Evolutionary conservation across 768 basidiomycete species (phyloP).

Genomic region (Pulveroboletus sp.): DNA sequence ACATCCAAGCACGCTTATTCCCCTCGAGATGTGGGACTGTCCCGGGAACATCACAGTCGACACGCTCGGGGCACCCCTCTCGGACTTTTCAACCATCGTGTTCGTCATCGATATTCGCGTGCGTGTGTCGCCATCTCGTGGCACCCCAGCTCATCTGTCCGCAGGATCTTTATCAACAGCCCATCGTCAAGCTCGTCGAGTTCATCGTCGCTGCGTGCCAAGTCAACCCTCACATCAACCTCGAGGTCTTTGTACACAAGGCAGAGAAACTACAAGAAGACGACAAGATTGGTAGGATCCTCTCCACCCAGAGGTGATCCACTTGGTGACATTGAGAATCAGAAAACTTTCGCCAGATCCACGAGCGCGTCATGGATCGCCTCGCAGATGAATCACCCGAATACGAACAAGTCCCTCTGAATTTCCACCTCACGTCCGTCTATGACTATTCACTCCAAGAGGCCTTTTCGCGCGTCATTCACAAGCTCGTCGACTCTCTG

Average conservation of each 20-base stretch:
- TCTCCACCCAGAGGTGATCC: not conserved
- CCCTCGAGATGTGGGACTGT: slow-evolving; percentile 94
- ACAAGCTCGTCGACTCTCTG: slow-evolving; percentile 81
- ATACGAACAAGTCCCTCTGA: slow-evolving; percentile 74
- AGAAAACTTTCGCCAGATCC: slow-evolving; percentile 93
- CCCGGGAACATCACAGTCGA: slow-evolving; percentile 83
- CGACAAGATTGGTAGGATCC: slow-evolving; percentile 74
- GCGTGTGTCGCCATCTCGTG: slow-evolving; percentile 18
- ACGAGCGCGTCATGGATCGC: slow-evolving; percentile 82
- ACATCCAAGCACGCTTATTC: slow-evolving; percentile 74
- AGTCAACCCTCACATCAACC: slow-evolving; percentile 70
- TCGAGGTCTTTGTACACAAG: slow-evolving; percentile 96
- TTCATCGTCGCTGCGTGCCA: slow-evolving; percentile 76
- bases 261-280: slow-evolving; percentile 89
- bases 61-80: slow-evolving; percentile 70
- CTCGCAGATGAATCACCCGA: slow-evolving; percentile 74
- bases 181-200: slow-evolving; percentile 78
- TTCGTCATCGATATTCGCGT: slow-evolving; percentile 97
- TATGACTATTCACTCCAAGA: slow-evolving; percentile 92
- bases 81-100: slow-evolving; percentile 80
- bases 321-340: slow-evolving; percentile 6
- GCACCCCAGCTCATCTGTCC: slow-evolving; percentile 2
- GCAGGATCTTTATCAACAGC: slow-evolving; percentile 81
- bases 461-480: slow-evolving; percentile 87
- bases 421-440: slow-evolving; percentile 90